Evolutionary conservation across 2,329 filamentous ascomycete species (phyloP), one percentile per base, ranked within the genome.

Genomic region (Ceratocystis papillata): DNA sequence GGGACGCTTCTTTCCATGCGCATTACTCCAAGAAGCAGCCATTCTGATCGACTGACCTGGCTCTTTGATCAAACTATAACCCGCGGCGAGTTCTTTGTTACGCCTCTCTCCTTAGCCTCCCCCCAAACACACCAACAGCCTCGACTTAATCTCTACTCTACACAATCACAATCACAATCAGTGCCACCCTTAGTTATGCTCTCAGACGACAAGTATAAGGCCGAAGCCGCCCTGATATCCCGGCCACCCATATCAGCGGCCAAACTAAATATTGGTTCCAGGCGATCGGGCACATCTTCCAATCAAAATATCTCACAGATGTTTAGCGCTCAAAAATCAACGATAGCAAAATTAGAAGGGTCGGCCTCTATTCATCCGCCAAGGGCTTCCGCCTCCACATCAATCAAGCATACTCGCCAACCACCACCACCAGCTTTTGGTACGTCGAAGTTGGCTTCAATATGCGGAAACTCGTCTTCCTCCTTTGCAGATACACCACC

Each of bases 271-370:
- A 5, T 44, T 5, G 20, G 28, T 25, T 5, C 48, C 10, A 33
- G 46, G 8, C 63, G 67, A n/a, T 20, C 64, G 3, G 60, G 33
- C 20, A 33, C 62, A 28, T 63, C 33, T 30, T 59, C 66, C 10
- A 67, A 53, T 62, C 63, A 62, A 30, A 61, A 60, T 25, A 67
- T 67, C 55, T 37, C 62, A 6, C 61, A 67, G 59, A 67, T 67
- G 65, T 67, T 67, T 45, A 62, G 44, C 20, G 17, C 48, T 20
- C 50, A 53, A 28, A 60, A 59, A 37, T 30, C 46, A 17, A 22
- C 41, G 6, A n/a, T 5, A 12, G 5, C 20, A 20, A 63, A 55
- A 8, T 2, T 1, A 48, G 15, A 33, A n/a, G 45, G 5, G 6
- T 44, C 65, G 1, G 8, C 41, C 15, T 6, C 66, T 15, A 20